Conservation (phyloP, 345 rosid species). For the Ceriops decandra region DNA sequence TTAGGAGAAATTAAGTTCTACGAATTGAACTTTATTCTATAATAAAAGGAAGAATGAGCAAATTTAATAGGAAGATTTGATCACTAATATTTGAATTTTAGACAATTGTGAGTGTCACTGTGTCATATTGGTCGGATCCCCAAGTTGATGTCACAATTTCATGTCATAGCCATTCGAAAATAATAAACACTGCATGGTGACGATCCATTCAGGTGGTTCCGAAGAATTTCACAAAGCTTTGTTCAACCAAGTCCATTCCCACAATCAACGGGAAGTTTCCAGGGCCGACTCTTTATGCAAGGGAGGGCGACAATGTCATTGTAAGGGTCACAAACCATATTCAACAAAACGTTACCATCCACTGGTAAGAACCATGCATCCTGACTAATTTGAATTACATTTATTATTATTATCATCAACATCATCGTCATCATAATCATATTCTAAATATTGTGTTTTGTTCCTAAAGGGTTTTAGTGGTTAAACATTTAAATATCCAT, state of each 20-base stretch:
- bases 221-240: conserved; percentile 57
- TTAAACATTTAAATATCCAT: neutral
- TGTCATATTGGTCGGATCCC: too few species aligned
- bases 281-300: conserved; percentile 67
- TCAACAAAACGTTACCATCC: conserved; percentile 56
- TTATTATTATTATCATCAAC: too few species aligned
- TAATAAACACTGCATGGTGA: neutral
- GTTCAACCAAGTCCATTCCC: conserved; percentile 53
- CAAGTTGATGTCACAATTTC: too few species aligned
- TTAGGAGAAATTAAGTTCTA: too few species aligned
- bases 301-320: conserved; percentile 61
- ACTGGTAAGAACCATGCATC: conserved; percentile 44
- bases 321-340: conserved; percentile 57
- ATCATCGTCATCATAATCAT: too few species aligned
- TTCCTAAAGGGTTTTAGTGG: neutral
- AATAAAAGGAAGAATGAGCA: too few species aligned
- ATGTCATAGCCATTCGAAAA: neutral
- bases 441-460: too few species aligned
- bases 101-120: too few species aligned
- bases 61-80: too few species aligned
- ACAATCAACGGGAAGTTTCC: conserved; percentile 67
- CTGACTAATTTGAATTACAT: too few species aligned
- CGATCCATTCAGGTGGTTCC: conserved; percentile 44
- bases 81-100: too few species aligned
- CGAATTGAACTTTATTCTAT: too few species aligned